Conservation (phyloP, 192 early-diverging fungal species). For the Rhizoclosmatium sp. region DNA sequence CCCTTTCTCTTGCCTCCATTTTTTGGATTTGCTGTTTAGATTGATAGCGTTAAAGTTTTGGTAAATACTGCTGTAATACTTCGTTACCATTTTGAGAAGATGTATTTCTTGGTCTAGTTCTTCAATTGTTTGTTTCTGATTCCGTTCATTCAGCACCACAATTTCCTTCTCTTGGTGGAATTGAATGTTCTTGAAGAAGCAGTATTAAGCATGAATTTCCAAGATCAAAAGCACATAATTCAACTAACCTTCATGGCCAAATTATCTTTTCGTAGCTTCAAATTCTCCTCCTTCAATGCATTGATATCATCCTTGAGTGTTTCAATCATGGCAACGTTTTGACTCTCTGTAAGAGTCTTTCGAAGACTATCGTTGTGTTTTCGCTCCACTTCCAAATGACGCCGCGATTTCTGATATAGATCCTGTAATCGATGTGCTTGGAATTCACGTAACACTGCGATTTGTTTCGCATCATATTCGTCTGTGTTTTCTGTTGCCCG, state of each 20-base stretch:
- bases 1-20: conserved; percentile 29
- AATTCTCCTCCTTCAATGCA: conserved; percentile 32
- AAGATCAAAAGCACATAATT: not conserved
- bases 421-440: conserved; percentile 34
- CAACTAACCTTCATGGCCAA: conserved; percentile 22
- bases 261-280: conserved; percentile 30
- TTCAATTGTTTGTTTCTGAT: conserved; percentile 30
- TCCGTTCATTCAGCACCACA: not conserved
- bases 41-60: too few species aligned
- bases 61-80: too few species aligned
- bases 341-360: conserved; percentile 28
- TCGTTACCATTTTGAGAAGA: not conserved
- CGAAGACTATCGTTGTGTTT: conserved; percentile 30
- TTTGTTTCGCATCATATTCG: conserved; percentile 31
- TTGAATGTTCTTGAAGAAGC: conserved; percentile 24
- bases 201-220: not conserved
- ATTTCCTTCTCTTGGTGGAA: conserved; percentile 38
- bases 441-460: conserved; percentile 31
- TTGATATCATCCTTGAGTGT: conserved; percentile 9
- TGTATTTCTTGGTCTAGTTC: conserved; percentile 32
- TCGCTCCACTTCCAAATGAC: conserved; percentile 32
- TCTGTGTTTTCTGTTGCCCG: conserved; percentile 24
- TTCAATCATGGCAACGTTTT: conserved; percentile 20
- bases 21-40: conserved; percentile 15
- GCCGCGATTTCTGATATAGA: conserved; percentile 25